Evolutionary conservation across 75 land plant genomes (phyloP).

Genomic region (Ceratopteris richardii): DNA sequence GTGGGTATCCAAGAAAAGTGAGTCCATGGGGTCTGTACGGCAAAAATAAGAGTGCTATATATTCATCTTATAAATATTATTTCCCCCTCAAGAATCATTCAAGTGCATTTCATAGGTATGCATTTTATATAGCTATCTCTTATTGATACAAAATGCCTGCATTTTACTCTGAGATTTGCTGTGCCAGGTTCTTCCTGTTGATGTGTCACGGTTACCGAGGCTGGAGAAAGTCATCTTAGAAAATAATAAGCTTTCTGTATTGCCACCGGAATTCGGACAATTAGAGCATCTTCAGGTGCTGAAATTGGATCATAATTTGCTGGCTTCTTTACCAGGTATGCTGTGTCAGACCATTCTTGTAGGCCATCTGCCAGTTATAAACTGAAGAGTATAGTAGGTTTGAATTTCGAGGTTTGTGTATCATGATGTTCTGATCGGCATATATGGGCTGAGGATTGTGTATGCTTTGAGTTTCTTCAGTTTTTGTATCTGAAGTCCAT

Average conservation of each 20-base stretch:
- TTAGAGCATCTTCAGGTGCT: slow-evolving; percentile 80
- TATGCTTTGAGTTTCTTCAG: too few species aligned
- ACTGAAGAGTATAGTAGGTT: background rate
- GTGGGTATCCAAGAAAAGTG: too few species aligned
- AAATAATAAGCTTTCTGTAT: slow-evolving; percentile 58
- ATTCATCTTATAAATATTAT: too few species aligned
- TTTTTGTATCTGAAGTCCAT: too few species aligned
- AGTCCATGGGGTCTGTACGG: too few species aligned
- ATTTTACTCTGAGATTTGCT: background rate
- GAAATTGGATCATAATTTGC: slow-evolving; percentile 71
- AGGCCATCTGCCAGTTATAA: background rate
- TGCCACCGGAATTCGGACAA: slow-evolving; percentile 87
- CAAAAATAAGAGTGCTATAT: too few species aligned
- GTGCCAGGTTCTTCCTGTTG: slow-evolving; percentile 65
- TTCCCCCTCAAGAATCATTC: too few species aligned
- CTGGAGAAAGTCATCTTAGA: slow-evolving; percentile 84
- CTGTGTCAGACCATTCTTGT: background rate
- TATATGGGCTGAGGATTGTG: too few species aligned
- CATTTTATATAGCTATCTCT: too few species aligned
- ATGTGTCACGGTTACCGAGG: slow-evolving; percentile 56
- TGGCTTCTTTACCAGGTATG: slow-evolving; percentile 90
- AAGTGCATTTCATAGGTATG: too few species aligned
- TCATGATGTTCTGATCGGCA: too few species aligned
- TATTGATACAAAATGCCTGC: too few species aligned
- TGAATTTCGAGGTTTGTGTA: background rate